Conservation (phyloP, 495 filamentous ascomycete genomes). For the Hypoxylon crocopeplum region DNA sequence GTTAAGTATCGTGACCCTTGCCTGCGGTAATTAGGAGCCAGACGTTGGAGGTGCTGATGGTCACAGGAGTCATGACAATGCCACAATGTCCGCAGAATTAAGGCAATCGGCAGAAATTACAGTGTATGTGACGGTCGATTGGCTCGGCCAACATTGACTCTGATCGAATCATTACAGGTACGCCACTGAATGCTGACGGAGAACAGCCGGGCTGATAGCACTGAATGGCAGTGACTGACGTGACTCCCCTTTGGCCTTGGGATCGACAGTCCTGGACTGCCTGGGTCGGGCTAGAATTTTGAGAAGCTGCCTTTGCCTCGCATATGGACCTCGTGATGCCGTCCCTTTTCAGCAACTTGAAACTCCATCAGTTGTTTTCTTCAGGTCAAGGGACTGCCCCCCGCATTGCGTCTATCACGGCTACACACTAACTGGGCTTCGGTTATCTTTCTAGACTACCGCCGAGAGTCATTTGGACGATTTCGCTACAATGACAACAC, state of each 20-base stretch:
- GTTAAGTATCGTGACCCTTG: slow-evolving; percentile 29
- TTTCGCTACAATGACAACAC: slow-evolving; percentile 37
- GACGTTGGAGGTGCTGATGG: slow-evolving; percentile 15
- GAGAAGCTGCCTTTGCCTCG: slow-evolving; percentile 30
- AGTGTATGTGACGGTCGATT: slow-evolving; percentile 14
- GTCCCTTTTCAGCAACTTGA: slow-evolving; percentile 30
- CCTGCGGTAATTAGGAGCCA: slow-evolving; percentile 25
- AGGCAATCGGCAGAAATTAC: slow-evolving; percentile 18
- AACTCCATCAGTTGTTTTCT: slow-evolving; percentile 23
- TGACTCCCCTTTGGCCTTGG: slow-evolving; percentile 4
- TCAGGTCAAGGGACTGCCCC: slow-evolving; percentile 28
- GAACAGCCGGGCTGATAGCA: no score
- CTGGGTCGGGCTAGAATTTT: slow-evolving; percentile 35
- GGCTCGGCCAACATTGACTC: slow-evolving; percentile 15
- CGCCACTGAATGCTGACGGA: not conserved
- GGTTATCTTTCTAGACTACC: slow-evolving; percentile 8
- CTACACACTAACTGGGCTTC: slow-evolving; percentile 11
- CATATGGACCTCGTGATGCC: slow-evolving; percentile 30
- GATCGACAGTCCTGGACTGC: slow-evolving; percentile 22
- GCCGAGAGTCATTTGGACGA: slow-evolving; percentile 35
- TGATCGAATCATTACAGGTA: slow-evolving; percentile 28
- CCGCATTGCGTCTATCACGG: slow-evolving; percentile 25
- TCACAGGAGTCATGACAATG: slow-evolving; percentile 32
- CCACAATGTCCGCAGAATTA: slow-evolving; percentile 22
- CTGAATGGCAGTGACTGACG: no score